A percentile compares a stretch with the other conserved stretches of the same genome.
These are phyloP conservation scores for Thymus quinquecostatus DNA, from an alignment of 257 asterid genomes.

Conservation along the genomic window DNA sequence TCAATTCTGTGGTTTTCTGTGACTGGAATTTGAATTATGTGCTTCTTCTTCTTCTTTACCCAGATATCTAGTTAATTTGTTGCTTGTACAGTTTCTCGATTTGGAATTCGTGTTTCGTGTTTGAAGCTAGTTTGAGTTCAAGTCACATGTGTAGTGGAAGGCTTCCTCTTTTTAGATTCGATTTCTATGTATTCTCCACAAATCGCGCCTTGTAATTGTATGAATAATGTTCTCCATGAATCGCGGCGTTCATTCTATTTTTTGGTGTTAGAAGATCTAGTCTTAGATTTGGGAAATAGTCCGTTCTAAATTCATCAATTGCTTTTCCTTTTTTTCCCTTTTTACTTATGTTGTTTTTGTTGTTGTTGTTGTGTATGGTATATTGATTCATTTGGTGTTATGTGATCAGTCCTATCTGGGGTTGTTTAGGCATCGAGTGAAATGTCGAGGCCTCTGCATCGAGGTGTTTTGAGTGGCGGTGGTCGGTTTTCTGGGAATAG, in stretches of 20 bases:
- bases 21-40: neutral
- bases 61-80: slow-evolving; percentile 8
- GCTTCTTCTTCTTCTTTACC: neutral
- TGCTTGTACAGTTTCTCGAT: slow-evolving; percentile 16
- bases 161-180: slow-evolving; percentile 24
- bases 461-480: slow-evolving; percentile 78
- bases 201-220: slow-evolving; percentile 31
- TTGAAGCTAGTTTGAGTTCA: slow-evolving; percentile 2
- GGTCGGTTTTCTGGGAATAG: slow-evolving; percentile 58
- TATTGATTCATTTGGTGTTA: slow-evolving; percentile 22
- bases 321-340: neutral
- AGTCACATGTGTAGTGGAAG: slow-evolving; percentile 1
- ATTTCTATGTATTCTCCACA: slow-evolving; percentile 22
- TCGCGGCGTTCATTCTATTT: slow-evolving; percentile 11
- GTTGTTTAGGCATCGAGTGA: slow-evolving; percentile 50
- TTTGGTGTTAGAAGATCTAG: slow-evolving; percentile 18
- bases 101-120: slow-evolving; percentile 16
- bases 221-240: slow-evolving; percentile 9
- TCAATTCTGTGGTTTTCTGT: slow-evolving; percentile 7
- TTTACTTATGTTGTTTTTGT: no score
- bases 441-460: slow-evolving; percentile 92
- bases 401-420: slow-evolving; percentile 38
- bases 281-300: slow-evolving; percentile 29
- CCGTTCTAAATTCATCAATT: slow-evolving; percentile 1
- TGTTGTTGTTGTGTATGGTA: neutral